A percentile compares a stretch with the other conserved stretches of the same genome.
These are phyloP conservation scores for Blepharisma stoltei DNA, from an alignment of 73 alveolate genomes.

Conservation along the genomic window DNA sequence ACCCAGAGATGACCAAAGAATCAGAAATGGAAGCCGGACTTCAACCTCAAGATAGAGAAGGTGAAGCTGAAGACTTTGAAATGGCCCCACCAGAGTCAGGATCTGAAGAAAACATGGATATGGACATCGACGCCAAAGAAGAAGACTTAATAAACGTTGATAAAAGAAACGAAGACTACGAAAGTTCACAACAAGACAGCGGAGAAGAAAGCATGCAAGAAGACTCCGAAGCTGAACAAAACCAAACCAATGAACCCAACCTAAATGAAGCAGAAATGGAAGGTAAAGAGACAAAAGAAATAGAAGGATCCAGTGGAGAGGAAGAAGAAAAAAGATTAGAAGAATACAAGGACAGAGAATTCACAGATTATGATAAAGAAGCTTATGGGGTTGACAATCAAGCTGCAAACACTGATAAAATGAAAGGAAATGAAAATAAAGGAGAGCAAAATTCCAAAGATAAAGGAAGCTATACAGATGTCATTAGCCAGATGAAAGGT, in stretches of 20 bases:
- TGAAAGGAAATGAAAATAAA: constrained; percentile 44
- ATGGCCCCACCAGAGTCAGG: constrained; percentile 36
- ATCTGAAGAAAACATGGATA: constrained; percentile 32
- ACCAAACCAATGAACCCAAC: background rate
- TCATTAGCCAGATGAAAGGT: constrained; percentile 41
- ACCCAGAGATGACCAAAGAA: constrained; percentile 29
- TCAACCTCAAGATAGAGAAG: constrained; percentile 39
- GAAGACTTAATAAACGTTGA: constrained; percentile 42
- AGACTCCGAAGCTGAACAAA: constrained; percentile 9
- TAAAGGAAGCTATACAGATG: constrained; percentile 36
- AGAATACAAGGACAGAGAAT: constrained; percentile 32
- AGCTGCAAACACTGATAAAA: constrained; percentile 5
- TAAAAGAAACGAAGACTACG: constrained; percentile 43
- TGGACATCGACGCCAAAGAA: constrained; percentile 35
- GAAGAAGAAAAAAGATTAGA: constrained; percentile 44
- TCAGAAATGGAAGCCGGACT: constrained; percentile 11
- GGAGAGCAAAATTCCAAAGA: constrained; percentile 54
- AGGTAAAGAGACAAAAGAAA: constrained; percentile 42
- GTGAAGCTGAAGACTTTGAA: constrained; percentile 52
- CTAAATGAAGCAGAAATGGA: background rate
- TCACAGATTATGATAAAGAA: constrained; percentile 26
- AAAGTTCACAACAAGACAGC: constrained; percentile 32
- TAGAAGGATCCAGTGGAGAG: constrained; percentile 60
- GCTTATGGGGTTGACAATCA: constrained; percentile 18
- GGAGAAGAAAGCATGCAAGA: background rate